Evolutionary conservation across 345 rosid genomes (phyloP).

Genomic region (Gossypium thurberi): DNA sequence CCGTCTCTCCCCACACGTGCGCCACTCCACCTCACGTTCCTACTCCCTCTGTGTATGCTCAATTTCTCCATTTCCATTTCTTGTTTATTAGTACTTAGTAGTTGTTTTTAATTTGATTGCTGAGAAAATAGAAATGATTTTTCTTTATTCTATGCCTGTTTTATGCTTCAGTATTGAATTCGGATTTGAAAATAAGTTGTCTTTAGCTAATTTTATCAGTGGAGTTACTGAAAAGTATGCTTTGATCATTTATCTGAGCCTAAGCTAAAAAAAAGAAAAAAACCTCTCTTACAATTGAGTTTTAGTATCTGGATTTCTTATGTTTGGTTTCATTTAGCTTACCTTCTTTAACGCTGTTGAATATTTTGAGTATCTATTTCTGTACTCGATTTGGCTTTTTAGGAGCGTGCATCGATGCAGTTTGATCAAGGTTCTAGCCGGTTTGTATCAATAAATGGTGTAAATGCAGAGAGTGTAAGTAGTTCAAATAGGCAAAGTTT

Average conservation of each 20-base stretch:
- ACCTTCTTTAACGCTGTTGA: not conserved
- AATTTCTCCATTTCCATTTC: not conserved
- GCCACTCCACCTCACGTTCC: slow-evolving; percentile 33
- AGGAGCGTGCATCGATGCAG: slow-evolving; percentile 47
- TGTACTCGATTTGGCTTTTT: not conserved
- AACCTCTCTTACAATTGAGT: not conserved
- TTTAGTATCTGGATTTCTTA: not conserved
- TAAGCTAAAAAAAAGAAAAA: not conserved
- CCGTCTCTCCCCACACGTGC: slow-evolving; percentile 44
- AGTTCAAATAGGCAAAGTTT: slow-evolving; percentile 19
- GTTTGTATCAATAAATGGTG: slow-evolving; percentile 29
- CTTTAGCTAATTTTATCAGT: not conserved
- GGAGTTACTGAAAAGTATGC: not conserved
- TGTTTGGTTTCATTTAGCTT: not conserved
- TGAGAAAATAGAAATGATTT: not conserved
- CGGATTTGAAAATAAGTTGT: not conserved
- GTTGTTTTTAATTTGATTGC: not conserved
- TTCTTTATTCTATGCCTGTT: not conserved
- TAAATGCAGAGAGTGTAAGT: slow-evolving; percentile 8
- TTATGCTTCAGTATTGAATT: not conserved
- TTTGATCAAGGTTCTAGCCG: not conserved
- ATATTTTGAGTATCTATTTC: not conserved
- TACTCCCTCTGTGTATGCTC: slow-evolving; percentile 36
- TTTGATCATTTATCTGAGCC: not conserved
- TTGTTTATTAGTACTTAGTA: not conserved